phyloP scores from a whole-genome alignment of 371 early-diverging fungal genomes.

The Encephalitozoon intestinalis region DNA sequence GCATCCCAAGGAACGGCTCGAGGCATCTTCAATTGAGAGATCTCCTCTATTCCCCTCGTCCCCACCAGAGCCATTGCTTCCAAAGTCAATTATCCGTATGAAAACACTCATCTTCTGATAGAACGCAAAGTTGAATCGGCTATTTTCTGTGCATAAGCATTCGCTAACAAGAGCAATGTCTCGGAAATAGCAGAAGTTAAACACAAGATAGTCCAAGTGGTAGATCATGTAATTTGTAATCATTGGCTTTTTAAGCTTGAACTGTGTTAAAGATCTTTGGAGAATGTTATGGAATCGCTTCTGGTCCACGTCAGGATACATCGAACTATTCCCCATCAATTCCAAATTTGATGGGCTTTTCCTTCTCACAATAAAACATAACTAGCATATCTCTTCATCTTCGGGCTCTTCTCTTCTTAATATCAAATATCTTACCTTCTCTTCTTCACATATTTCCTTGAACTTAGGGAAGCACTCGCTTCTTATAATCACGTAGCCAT shows the following conservation, averaged over 20 bases:
- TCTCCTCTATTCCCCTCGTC: not conserved
- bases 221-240: constrained; percentile 24
- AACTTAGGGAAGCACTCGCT: constrained; percentile 27
- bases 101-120: not conserved
- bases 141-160: constrained; percentile 26
- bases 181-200: constrained; percentile 36
- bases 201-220: constrained; percentile 37
- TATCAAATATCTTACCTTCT: constrained; percentile 12
- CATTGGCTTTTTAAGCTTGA: constrained; percentile 1
- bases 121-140: constrained; percentile 25
- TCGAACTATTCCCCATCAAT: not conserved
- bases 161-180: constrained; percentile 32
- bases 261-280: constrained; percentile 7
- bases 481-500: not conserved
- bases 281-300: constrained; percentile 9
- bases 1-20: not conserved
- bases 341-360: not conserved
- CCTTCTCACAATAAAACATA: not conserved
- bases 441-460: constrained; percentile 1
- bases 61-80: not conserved
- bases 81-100: constrained; percentile 5
- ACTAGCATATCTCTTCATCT: constrained; percentile 38
- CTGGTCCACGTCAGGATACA: not conserved
- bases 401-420: constrained; percentile 23
- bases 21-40: not conserved